Evolutionary conservation across 352 stramenopile species (phyloP).

Genomic region (Halophytophthora polymorphica): DNA sequence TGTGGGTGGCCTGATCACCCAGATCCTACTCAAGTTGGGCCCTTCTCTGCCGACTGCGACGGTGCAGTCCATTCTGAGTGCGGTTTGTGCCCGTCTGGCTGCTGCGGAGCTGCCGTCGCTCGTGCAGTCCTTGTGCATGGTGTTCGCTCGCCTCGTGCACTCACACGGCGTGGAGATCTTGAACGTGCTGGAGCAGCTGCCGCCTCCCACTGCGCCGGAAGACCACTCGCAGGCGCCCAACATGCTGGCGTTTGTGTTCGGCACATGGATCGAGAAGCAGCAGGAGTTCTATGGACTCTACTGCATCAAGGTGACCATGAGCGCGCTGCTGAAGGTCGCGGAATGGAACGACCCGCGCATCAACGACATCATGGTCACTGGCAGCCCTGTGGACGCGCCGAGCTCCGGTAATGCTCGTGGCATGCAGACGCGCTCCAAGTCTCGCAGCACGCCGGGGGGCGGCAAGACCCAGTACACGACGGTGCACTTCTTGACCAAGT

Average conservation of each 20-base stretch:
- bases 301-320: conserved; percentile 82
- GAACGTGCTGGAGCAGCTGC: conserved; percentile 68
- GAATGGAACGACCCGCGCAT: conserved; percentile 77
- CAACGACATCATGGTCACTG: conserved; percentile 57
- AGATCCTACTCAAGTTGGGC: conserved; percentile 73
- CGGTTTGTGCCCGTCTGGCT: conserved; percentile 63
- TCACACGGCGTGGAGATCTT: conserved; percentile 66
- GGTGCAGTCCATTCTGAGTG: conserved; percentile 73
- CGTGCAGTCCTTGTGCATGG: conserved; percentile 77
- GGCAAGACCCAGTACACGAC: conserved; percentile 41
- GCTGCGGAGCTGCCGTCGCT: conserved; percentile 68
- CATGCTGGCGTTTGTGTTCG: conserved; percentile 78
- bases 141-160: conserved; percentile 79
- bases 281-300: conserved; percentile 81
- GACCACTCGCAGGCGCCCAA: conserved; percentile 30
- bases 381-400: conserved; percentile 38
- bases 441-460: conserved; percentile 26
- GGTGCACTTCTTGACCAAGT: conserved; percentile 81
- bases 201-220: conserved; percentile 24
- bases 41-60: conserved; percentile 52
- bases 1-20: conserved; percentile 75
- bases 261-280: conserved; percentile 83
- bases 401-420: conserved; percentile 9
- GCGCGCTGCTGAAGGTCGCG: conserved; percentile 64
- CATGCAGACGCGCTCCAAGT: conserved; percentile 62